Percentiles rank a stretch among this genome's conserved stretches.
phyloP scores from a whole-genome alignment of 73 alveolate genomes.

The Paramecium primaurelia region DNA sequence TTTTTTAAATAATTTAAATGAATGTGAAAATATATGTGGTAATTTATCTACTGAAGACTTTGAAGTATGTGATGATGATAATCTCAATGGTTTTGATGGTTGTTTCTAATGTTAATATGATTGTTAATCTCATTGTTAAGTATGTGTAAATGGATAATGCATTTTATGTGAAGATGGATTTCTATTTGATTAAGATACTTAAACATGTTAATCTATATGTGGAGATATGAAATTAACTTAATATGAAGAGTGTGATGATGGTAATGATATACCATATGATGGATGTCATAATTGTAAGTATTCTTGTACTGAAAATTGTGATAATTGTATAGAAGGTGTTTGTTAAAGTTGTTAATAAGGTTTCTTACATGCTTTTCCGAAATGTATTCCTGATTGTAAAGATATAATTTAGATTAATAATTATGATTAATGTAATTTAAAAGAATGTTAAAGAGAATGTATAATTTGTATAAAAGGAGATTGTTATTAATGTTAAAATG shows the following conservation, averaged over 20 bases:
- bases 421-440: background rate
- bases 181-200: background rate
- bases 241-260: background rate
- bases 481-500: background rate
- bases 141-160: background rate
- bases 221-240: background rate
- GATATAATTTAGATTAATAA: background rate
- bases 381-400: background rate
- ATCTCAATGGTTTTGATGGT: background rate
- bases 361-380: background rate
- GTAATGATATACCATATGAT: background rate
- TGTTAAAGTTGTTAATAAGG: background rate
- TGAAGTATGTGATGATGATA: background rate
- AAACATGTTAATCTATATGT: background rate
- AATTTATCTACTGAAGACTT: background rate
- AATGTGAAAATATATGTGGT: background rate
- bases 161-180: background rate
- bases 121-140: background rate
- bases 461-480: background rate
- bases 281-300: background rate
- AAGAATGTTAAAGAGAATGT: background rate
- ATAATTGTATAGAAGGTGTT: background rate
- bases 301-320: background rate
- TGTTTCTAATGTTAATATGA: background rate
- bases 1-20: background rate